Evolutionary conservation across 345 rosid species (phyloP), one percentile per base, ranked within the genome.

Genomic region (Erucastrum elatum): DNA sequence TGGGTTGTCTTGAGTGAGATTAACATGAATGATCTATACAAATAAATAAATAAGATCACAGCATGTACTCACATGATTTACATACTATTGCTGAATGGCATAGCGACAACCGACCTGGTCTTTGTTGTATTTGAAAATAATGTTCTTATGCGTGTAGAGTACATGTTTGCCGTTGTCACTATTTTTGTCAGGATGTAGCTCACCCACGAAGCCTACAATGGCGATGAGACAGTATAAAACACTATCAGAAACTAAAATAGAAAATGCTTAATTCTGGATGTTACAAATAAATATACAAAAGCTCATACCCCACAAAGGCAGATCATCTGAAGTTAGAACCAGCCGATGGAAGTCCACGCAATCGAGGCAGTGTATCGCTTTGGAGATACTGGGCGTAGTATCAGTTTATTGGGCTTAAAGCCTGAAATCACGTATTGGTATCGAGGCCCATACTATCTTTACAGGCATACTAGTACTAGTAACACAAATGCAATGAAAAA

Each of bases 11-110:
- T 88, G 98, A 29, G 91, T 77, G 74, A 93, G 91, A 80, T 88
- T 91, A 53, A 90, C 98, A 85, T 93, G 95, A 83, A 93, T 93
- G 85, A 93, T 90, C 98, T 93, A 79, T 62, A 21, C 39, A 39
- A 46, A 3, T 26, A 82, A 66, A 41, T 26, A 83, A 67, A 61
- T 1, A 68, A 7, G 71, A 74, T 16, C 70, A 61, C 30, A 2
- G 34, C 59, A 65, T 33, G 37, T 37, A 51, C 64, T 71, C 59
- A 70, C 10, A 53, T 63, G 27, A 74, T 15, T 27, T 74, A 35
- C 21, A 63, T 69, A 74, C 12, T 68, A 74, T 41, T 75, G 31
- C 46, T 39, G 58, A 25, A 21, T 33, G 27, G 66, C 6, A 0
- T 58, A n/a, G 51, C 34, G 70, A 78, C 73, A 83, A 80, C 87